A percentile compares a stretch with the other conserved stretches of the same genome.
These are phyloP conservation scores for Macrolepiota fuliginosa DNA, from an alignment of 768 basidiomycete genomes.

Conservation along the genomic window DNA sequence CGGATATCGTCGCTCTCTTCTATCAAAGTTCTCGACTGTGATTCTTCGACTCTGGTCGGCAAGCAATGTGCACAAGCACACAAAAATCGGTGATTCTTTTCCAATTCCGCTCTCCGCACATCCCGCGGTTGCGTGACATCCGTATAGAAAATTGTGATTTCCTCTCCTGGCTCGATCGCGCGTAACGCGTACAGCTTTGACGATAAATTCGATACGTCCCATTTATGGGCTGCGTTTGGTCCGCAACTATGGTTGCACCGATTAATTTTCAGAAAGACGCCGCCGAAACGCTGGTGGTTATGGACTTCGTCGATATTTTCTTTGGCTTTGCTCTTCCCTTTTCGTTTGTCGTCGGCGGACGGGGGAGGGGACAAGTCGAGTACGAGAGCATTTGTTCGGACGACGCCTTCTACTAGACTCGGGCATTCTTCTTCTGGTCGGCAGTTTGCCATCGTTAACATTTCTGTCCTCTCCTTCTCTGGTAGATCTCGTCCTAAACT, in stretches of 20 bases:
- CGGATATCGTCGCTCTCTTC: slow-evolving; percentile 30
- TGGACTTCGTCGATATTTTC: slow-evolving; percentile 20
- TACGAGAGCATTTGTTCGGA: slow-evolving; percentile 39
- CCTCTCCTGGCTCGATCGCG: slow-evolving; percentile 35
- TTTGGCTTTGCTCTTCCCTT: slow-evolving; percentile 14
- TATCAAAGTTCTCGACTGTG: slow-evolving; percentile 14
- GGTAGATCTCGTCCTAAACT: slow-evolving; percentile 28
- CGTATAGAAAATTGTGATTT: slow-evolving; percentile 45
- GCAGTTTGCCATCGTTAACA: slow-evolving; percentile 33
- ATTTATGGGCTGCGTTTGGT: slow-evolving; percentile 41
- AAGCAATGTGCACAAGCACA: slow-evolving; percentile 39
- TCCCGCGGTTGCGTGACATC: slow-evolving; percentile 35
- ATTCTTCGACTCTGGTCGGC: slow-evolving; percentile 4
- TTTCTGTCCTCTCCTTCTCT: slow-evolving; percentile 18
- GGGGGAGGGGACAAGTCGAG: slow-evolving; percentile 28
- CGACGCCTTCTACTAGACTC: slow-evolving; percentile 38
- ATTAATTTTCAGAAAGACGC: slow-evolving; percentile 38
- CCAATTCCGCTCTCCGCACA: slow-evolving; percentile 30
- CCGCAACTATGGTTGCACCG: slow-evolving; percentile 48
- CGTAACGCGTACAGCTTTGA: slow-evolving; percentile 39
- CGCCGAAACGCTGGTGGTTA: slow-evolving; percentile 32
- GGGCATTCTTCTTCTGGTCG: slow-evolving; percentile 29
- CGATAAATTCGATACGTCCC: slow-evolving; percentile 37
- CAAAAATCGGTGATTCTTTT: slow-evolving; percentile 37
- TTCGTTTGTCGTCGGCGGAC: slow-evolving; percentile 15